Conservation (phyloP, 768 basidiomycete genomes). For the Hysterangium stoloniferum region DNA sequence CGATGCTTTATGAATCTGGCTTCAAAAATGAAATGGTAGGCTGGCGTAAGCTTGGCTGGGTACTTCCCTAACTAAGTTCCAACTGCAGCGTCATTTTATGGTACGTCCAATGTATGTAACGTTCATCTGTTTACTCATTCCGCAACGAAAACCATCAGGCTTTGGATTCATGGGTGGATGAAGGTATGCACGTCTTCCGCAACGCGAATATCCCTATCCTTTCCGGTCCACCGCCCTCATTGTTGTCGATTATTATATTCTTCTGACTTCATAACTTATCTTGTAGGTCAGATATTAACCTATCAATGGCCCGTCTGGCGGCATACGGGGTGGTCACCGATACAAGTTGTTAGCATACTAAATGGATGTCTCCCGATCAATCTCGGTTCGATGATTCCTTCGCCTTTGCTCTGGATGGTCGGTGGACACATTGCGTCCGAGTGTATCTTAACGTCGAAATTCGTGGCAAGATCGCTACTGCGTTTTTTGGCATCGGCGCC, state of each 20-base stretch:
- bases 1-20: conserved; percentile 7
- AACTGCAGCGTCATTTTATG: conserved; percentile 67
- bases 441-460: no score
- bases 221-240: conserved; percentile 36
- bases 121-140: conserved; percentile 4
- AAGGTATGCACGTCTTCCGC: conserved; percentile 78
- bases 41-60: conserved; percentile 45
- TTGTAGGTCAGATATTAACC: conserved; percentile 73
- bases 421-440: no score
- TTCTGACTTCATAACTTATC: conserved; percentile 16
- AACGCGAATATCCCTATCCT: conserved; percentile 66
- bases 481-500: no score
- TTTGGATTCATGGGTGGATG: conserved; percentile 84
- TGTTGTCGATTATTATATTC: conserved; percentile 14
- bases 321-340: conserved; percentile 31
- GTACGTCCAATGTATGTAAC: conserved; percentile 42
- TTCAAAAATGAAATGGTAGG: conserved; percentile 32
- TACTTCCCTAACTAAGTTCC: conserved; percentile 85
- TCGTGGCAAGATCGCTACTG: no score
- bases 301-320: conserved; percentile 70
- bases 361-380: no score
- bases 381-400: no score
- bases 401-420: no score
- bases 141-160: conserved; percentile 36
- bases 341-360: conserved; percentile 24